Evolutionary conservation across 2,329 filamentous ascomycete genomes (phyloP), one percentile per base, ranked within the genome.

Genomic region (Fusarium albidum): DNA sequence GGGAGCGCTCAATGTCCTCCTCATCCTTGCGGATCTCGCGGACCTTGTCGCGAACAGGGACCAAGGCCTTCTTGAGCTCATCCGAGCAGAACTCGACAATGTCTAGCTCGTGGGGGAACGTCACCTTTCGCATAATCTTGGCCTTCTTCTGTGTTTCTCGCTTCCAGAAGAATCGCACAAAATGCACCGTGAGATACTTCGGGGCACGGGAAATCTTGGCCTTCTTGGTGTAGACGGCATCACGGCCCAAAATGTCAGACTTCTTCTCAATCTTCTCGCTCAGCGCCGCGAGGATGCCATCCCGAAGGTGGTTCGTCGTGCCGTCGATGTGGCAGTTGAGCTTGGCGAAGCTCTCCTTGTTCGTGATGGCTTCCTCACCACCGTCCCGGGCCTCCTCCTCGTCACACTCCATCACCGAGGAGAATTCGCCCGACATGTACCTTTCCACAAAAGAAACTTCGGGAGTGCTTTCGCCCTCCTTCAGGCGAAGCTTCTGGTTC

Each of bases 91-190:
- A 97, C 71, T 99, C 95, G 17, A 96, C 87, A 32, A 91, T 86
- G 68, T 99, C 95, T 28, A 99, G 80, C 75, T 99, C 95, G 43
- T 91, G 87, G 7, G 94, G 94, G 71, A 99, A 99, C 0, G 92
- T 94, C 51, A 99, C 95, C 77, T 98, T 99, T 71, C 93, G 91
- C 91, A 99, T 94, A 67, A 99, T 99, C 82, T 99, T 99, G 63
- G 94, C 93, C 82, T 99, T 99, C 80, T 98, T 98, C 75, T 96
- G 89, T 4, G 91, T 92, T 64, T 96, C 92, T 39, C 89, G 87
- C 71, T 96, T 94, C 95, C 95, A 99, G 79, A 94, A 97, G 78
- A 99, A 99, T 61, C 95, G 91, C 50, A 99, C 91, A 72, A 99
- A 96, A 75, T 99, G 95, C 5, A 99, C 91, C 0, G 95, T 95